Evolutionary conservation across 2,329 filamentous ascomycete genomes (phyloP).

Genomic region (Arthroderma sp.): DNA sequence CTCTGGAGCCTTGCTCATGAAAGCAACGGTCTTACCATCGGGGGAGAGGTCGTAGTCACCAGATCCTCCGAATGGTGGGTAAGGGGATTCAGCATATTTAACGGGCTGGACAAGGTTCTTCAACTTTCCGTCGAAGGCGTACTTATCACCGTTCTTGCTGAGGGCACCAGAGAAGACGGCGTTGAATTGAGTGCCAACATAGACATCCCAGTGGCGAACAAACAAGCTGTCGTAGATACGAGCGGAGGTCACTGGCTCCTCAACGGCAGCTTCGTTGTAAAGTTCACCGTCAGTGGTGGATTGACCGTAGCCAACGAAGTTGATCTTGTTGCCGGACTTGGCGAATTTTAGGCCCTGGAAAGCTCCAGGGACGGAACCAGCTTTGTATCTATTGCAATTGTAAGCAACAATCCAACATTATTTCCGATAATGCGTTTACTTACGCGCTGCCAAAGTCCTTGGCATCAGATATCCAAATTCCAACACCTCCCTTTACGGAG

Average conservation of each 20-base stretch:
- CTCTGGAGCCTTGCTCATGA: slow-evolving; percentile 34
- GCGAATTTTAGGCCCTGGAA: slow-evolving; percentile 31
- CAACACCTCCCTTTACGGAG: slow-evolving; percentile 29
- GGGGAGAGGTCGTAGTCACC: slow-evolving; percentile 60
- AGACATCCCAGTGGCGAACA: slow-evolving; percentile 75
- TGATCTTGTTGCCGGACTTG: slow-evolving; percentile 33
- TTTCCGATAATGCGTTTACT: slow-evolving; percentile 8
- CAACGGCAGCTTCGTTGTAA: slow-evolving; percentile 51
- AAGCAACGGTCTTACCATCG: slow-evolving; percentile 31
- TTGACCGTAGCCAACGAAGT: slow-evolving; percentile 45
- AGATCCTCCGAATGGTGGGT: slow-evolving; percentile 59
- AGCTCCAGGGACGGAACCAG: slow-evolving; percentile 27
- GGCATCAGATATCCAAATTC: slow-evolving; percentile 29
- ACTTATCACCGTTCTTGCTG: slow-evolving; percentile 28
- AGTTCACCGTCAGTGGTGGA: slow-evolving; percentile 58
- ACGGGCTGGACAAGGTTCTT: slow-evolving; percentile 30
- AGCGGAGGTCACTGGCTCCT: slow-evolving; percentile 51
- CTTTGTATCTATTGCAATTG: slow-evolving; percentile 25
- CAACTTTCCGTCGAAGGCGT: slow-evolving; percentile 45
- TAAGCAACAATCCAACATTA: slow-evolving; percentile 1
- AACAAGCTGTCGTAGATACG: slow-evolving; percentile 64
- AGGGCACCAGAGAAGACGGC: slow-evolving; percentile 62
- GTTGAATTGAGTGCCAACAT: slow-evolving; percentile 54
- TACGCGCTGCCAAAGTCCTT: slow-evolving; percentile 25
- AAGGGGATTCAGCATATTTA: slow-evolving; percentile 35